A percentile compares a stretch with the other conserved stretches of the same genome.
These are phyloP conservation scores for Cardamine occulta DNA, from an alignment of 345 rosid species.

Conservation along the genomic window DNA sequence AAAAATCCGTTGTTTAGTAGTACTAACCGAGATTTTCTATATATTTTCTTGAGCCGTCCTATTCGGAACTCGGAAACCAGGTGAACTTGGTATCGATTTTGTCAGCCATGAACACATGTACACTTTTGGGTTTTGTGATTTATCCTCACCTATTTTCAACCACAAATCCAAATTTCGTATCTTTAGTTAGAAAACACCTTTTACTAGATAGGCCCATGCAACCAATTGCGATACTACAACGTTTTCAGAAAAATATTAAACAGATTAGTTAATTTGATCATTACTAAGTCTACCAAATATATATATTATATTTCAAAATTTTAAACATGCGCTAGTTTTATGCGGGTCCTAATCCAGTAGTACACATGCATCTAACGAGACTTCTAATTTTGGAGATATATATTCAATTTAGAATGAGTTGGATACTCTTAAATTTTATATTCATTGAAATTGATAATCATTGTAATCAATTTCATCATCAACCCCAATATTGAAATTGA, in stretches of 20 bases:
- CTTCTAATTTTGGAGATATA: background rate
- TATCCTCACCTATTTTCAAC: background rate
- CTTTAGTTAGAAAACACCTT: background rate
- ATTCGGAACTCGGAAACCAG: background rate
- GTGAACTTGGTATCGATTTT: background rate
- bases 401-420: background rate
- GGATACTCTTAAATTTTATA: background rate
- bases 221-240: background rate
- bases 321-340: no score
- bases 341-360: no score
- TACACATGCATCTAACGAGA: background rate
- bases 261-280: no score
- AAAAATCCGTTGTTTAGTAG: background rate
- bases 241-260: background rate
- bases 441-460: no score
- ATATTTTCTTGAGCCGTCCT: background rate
- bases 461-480: no score
- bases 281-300: no score
- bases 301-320: no score
- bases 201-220: background rate
- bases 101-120: background rate
- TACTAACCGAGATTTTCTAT: conserved; percentile 8
- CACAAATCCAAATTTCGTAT: conserved; percentile 2
- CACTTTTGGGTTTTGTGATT: background rate
- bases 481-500: no score